These are phyloP conservation scores for Solanum clarkiae DNA, from an alignment of 257 asterid genomes.

Conservation along the genomic window DNA sequence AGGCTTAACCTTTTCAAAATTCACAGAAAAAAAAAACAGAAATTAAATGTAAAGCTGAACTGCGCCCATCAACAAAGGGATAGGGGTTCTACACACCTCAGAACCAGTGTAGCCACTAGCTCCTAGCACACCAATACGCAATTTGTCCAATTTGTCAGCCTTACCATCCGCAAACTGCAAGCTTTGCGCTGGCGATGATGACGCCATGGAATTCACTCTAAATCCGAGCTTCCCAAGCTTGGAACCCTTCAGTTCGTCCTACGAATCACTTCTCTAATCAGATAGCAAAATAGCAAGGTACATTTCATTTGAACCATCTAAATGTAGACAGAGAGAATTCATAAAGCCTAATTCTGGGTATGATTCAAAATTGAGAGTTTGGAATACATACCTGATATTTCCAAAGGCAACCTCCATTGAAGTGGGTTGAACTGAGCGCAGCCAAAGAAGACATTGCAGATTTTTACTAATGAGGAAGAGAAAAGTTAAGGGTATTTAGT, in stretches of 20 bases:
- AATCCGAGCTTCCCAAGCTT: conserved; percentile 18
- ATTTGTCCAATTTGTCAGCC: conserved; percentile 30
- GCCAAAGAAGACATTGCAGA: conserved; percentile 18
- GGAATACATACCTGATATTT: conserved; percentile 14
- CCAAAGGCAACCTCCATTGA: conserved; percentile 4
- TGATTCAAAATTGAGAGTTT: background rate
- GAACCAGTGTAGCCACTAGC: conserved; percentile 91
- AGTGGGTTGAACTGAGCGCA: conserved; percentile 8
- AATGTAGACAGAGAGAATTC: background rate
- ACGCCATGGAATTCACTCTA: conserved; percentile 42
- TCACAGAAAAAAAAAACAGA: background rate
- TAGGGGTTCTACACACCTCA: conserved; percentile 28
- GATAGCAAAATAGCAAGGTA: background rate
- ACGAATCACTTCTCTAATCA: background rate
- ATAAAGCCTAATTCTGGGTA: background rate
- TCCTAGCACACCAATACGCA: conserved; percentile 71
- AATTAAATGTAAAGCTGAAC: background rate
- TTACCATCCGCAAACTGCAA: conserved; percentile 21
- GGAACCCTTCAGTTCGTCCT: conserved; percentile 28
- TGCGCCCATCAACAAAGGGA: background rate
- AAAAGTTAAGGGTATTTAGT: background rate
- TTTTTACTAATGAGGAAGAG: background rate
- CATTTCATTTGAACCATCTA: background rate
- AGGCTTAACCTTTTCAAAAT: background rate
- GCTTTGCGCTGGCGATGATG: conserved; percentile 19